These are phyloP conservation scores for Sporothrix pallida DNA, from an alignment of 2,329 filamentous ascomycete genomes.

Conservation along the genomic window DNA sequence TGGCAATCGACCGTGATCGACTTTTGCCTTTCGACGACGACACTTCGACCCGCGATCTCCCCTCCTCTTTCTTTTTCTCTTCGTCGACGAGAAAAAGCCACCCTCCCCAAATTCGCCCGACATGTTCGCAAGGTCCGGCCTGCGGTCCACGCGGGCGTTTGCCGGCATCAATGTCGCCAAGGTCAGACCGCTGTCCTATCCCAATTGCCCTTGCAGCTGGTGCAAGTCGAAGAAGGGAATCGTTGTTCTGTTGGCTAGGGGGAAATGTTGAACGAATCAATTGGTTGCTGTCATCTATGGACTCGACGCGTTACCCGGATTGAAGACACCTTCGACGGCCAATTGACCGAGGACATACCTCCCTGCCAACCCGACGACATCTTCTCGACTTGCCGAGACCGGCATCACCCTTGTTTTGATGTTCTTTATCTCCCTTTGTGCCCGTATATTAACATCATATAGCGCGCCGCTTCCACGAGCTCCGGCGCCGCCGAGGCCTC, in stretches of 20 bases:
- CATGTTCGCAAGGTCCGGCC: constrained; percentile 92
- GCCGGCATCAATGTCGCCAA: constrained; percentile 75
- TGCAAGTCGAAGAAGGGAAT: neutral
- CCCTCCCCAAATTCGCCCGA: constrained; percentile 53
- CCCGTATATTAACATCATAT: constrained; percentile 29
- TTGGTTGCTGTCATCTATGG: neutral
- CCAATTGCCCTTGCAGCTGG: neutral
- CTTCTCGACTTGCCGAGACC: neutral
- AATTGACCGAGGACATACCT: constrained; percentile 10
- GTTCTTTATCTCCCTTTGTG: neutral
- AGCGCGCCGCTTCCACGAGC: constrained; percentile 74
- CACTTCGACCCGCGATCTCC: constrained; percentile 12
- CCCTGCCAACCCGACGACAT: constrained; percentile 2
- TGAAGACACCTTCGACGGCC: constrained; percentile 1
- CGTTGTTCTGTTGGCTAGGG: neutral
- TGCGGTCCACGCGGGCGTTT: constrained; percentile 87
- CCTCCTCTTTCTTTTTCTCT: constrained; percentile 35
- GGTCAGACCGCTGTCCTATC: constrained; percentile 53
- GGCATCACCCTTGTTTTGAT: neutral
- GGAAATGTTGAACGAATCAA: neutral
- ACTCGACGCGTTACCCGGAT: constrained; percentile 11
- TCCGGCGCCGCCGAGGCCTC: constrained; percentile 72
- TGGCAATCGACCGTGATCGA: constrained; percentile 7
- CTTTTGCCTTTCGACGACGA: constrained; percentile 5
- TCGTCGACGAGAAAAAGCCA: constrained; percentile 46